These are phyloP conservation scores for Metschnikowia koreensis DNA, from an alignment of 805 yeast species.

Conservation along the genomic window DNA sequence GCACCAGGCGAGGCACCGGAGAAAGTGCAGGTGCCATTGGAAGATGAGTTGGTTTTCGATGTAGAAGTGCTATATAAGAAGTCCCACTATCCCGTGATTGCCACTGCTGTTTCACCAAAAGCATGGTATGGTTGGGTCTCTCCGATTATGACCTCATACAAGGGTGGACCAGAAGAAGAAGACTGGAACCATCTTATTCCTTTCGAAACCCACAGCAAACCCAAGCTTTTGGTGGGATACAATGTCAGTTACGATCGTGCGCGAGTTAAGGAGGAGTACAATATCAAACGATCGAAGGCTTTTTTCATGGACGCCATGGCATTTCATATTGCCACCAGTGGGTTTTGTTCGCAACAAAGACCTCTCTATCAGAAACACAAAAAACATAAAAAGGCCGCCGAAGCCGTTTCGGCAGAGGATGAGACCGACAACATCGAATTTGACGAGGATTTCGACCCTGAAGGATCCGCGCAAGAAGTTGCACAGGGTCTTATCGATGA, in stretches of 20 bases:
- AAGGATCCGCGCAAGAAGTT: constrained; percentile 22
- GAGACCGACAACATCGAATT: constrained; percentile 17
- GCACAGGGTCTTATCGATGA: constrained; percentile 47
- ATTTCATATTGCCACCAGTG: constrained; percentile 83
- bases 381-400: constrained; percentile 32
- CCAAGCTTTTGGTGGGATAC: constrained; percentile 79
- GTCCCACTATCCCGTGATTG: constrained; percentile 73
- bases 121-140: constrained; percentile 98
- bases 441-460: constrained; percentile 9
- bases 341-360: constrained; percentile 90
- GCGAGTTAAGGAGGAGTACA: constrained; percentile 79
- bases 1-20: constrained; percentile 51
- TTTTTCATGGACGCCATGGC: constrained; percentile 92
- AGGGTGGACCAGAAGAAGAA: constrained; percentile 20
- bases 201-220: constrained; percentile 46
- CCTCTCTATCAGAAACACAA: constrained; percentile 67
- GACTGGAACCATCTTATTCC: constrained; percentile 73
- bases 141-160: constrained; percentile 57
- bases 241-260: constrained; percentile 91
- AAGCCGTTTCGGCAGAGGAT: constrained; percentile 16
- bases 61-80: constrained; percentile 81
- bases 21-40: constrained; percentile 66
- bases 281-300: constrained; percentile 60
- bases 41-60: constrained; percentile 76
- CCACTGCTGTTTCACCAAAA: constrained; percentile 67